Conservation (phyloP, 495 filamentous ascomycete species). For the Hypoxylon subgilvum region DNA sequence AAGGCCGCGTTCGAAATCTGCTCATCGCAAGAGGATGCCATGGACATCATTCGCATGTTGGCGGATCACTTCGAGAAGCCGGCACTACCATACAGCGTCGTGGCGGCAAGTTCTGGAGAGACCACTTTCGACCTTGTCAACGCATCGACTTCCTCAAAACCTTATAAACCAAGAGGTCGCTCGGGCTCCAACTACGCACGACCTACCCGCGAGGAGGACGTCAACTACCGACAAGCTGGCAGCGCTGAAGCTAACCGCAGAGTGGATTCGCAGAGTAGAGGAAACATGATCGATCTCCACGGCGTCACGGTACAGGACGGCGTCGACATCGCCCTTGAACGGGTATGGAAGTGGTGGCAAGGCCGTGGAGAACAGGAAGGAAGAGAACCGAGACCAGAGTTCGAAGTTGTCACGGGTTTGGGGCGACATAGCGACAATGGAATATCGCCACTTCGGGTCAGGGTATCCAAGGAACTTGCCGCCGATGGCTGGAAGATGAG, state of each 20-base stretch:
- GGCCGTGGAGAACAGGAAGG: constrained; percentile 64
- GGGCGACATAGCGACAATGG: constrained; percentile 82
- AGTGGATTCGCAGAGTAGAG: constrained; percentile 65
- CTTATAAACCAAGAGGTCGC: too few relatives aligned
- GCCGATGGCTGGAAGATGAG: constrained; percentile 81
- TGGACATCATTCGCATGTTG: constrained; percentile 30
- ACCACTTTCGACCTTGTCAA: not conserved
- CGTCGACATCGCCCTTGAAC: constrained; percentile 71
- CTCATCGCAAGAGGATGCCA: constrained; percentile 8
- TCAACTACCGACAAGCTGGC: constrained; percentile 25
- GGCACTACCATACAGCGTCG: constrained; percentile 35
- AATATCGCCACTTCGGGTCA: constrained; percentile 73
- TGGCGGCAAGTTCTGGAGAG: constrained; percentile 23
- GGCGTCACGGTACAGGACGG: constrained; percentile 81
- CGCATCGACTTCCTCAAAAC: too few relatives aligned
- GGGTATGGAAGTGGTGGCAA: constrained; percentile 81
- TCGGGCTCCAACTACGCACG: constrained; percentile 46
- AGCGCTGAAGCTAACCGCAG: constrained; percentile 59
- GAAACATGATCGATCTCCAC: constrained; percentile 75
- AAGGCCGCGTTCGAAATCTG: constrained; percentile 25
- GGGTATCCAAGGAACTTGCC: constrained; percentile 77
- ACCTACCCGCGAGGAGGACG: constrained; percentile 40
- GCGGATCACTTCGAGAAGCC: constrained; percentile 38
- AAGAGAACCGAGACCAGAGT: constrained; percentile 55
- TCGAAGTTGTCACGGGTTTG: constrained; percentile 78